These are phyloP conservation scores for Podaxis sp. DNA, from an alignment of 768 basidiomycete species.

Conservation along the genomic window DNA sequence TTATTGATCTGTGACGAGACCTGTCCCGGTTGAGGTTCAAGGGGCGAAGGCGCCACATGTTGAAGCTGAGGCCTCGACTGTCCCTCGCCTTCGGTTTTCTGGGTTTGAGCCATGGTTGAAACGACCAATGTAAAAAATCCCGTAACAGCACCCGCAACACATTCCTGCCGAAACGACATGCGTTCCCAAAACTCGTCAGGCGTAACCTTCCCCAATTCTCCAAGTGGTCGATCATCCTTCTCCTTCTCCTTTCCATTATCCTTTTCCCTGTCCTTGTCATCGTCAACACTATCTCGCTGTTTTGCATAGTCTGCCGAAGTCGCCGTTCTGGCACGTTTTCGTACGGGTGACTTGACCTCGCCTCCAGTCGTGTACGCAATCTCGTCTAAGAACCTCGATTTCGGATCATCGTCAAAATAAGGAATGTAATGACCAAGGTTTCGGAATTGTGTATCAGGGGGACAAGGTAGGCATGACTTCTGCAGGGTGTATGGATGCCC, in stretches of 20 bases:
- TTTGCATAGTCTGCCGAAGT: conserved; percentile 24
- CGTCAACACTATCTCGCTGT: conserved; percentile 20
- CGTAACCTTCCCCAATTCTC: conserved; percentile 57
- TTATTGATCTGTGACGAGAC: conserved; percentile 66
- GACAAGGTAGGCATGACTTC: conserved; percentile 47
- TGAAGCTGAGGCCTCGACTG: neutral
- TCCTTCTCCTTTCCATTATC: conserved; percentile 8
- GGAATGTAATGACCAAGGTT: conserved; percentile 79
- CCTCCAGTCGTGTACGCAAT: conserved; percentile 71
- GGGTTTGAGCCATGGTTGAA: conserved; percentile 20
- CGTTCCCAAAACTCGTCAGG: conserved; percentile 94
- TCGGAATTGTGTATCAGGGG: conserved; percentile 26
- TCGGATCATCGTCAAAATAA: conserved; percentile 95
- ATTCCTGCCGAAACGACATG: conserved; percentile 96
- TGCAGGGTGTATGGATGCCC: conserved; percentile 73
- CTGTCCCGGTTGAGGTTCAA: conserved; percentile 55
- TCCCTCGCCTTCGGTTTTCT: neutral
- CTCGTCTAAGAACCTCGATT: conserved; percentile 91
- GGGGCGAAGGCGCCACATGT: conserved; percentile 32
- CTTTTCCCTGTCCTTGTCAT: conserved; percentile 12
- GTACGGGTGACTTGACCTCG: conserved; percentile 58
- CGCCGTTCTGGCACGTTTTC: conserved; percentile 51
- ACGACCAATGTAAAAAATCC: conserved; percentile 84
- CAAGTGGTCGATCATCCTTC: conserved; percentile 40
- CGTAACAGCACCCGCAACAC: conserved; percentile 84